Base-by-base conservation (phyloP, 2,329 filamentous ascomycete species). In the Alternaria triticimaculans region DNA sequence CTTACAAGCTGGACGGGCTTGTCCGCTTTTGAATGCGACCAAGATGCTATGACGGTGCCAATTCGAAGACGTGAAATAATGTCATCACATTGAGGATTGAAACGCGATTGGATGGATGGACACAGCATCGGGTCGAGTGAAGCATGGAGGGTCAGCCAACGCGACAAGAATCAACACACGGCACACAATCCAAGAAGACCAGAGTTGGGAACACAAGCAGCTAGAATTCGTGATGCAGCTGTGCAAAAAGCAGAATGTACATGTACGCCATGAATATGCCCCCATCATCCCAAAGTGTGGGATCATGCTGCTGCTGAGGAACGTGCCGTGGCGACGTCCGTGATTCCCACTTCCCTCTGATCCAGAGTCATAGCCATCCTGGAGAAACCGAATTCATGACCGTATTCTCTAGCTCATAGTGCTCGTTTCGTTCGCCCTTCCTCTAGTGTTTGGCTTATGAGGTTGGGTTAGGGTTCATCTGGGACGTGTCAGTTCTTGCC, bases 391-490 rank as follows among this genome's bases (percentile, higher is more conserved):
- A 77, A 75, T 76, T 72, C 75, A 77, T 78, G 71, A 75, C 70
- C 72, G 63, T 71, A 71, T 63, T 72, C 69, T 74, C 72, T 75
- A 76, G 73, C 72, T 68, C 71, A 72, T 75, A 67, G 71, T 73
- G 71, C 70, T 74, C 72, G 65, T 73, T 70, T 75, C 70, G 59
- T 67, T 68, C 63, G 64, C 70, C 68, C 68, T 69, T 49, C 62
- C 67, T 58, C 50, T 59, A 66, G 55, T 58, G 59, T 64, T 64
- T 71, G 72, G 72, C 68, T 77, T 92, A 93, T 77, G 89, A 81
- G 82, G 88, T 89, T 79, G 92, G 91, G 88, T 93, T 93, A 83
- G 92, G 91, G 89, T 94, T 94, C 92, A 94, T 94, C 92, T 92
- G 54, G 5, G 15, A 60, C 28, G 23, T 11, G 58, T 73, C 66